Evolutionary conservation across 2,329 filamentous ascomycete genomes (phyloP), one percentile per base, ranked within the genome.

Genomic region (Botrytis squamosa): DNA sequence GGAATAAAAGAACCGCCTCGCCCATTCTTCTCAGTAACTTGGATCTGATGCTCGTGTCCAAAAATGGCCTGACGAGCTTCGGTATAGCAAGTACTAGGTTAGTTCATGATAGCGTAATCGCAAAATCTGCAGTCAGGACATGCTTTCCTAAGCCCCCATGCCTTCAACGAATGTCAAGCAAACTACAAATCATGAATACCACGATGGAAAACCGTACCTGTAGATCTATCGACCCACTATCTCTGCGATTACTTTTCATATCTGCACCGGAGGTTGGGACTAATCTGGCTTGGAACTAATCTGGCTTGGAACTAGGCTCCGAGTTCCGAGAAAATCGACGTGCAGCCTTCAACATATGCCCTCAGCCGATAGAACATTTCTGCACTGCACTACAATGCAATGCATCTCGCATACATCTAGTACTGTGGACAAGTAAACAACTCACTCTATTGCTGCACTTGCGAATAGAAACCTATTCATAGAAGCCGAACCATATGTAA

Each of bases 11-110:
- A 29, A 42, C 36, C 18, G 44, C 42, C 18, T 59, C 29, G n/a
- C 25, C 36, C 55, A 33, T 38, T 70, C n/a, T 57, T 44, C 36
- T 12, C 49, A 69, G 22, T 25, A 40, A 33, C 6, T 20, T 52
- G 16, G 29, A 55, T 36, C 46, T 12, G 38, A 55, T 20, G 4
- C 18, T 55, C 46, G 70, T 42, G 36, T 71, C 10, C 36, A 52
- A 10, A 71, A 40, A 64, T 71, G 69, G 42, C 33, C 44, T 64
- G 42, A 65, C 36, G 60, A 71, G 60, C 70, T 67, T 65, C 36
- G 38, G 33, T 29, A 55, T 55, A 55, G n/a, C 33, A 52, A 25
- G 3, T 29, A 36, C 33, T n/a, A 36, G 12, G 7, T 55, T 57
- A 46, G 33, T 44, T 71, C 33, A 33, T 36, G n/a, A 64, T 52